Percentiles rank a stretch among this genome's conserved stretches.
Conservation (phyloP, 139 green algal genomes). For the Trebouxia sp. region DNA sequence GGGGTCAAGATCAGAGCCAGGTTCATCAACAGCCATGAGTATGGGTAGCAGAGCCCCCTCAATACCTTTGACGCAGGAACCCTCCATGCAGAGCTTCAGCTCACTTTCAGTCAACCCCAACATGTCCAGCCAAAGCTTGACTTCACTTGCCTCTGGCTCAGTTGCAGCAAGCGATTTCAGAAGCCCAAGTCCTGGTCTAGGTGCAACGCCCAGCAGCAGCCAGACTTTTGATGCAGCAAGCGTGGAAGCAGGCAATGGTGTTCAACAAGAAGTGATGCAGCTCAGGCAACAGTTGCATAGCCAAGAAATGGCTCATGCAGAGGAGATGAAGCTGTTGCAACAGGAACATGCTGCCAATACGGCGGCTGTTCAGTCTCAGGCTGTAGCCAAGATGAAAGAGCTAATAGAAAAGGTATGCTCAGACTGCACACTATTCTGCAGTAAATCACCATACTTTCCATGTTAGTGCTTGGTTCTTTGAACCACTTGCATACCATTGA, state of each 20-base stretch:
- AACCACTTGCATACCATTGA: no score
- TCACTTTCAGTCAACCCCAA: background rate
- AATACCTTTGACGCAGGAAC: background rate
- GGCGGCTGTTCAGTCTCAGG: background rate
- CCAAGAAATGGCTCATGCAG: background rate
- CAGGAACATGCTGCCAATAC: background rate
- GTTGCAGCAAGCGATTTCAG: background rate
- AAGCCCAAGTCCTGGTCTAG: background rate
- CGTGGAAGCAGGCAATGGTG: background rate
- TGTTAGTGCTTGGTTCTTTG: no score
- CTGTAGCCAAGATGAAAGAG: constrained; percentile 18
- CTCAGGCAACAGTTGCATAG: background rate
- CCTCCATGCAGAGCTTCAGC: background rate
- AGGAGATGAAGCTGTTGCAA: background rate
- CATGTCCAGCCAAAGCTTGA: background rate
- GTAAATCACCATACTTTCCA: no score
- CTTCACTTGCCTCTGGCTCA: background rate
- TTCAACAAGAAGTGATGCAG: background rate
- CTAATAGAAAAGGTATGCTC: constrained; percentile 6
- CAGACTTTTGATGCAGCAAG: no score
- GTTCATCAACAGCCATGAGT: background rate
- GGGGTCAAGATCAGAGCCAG: background rate
- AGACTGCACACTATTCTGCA: no score
- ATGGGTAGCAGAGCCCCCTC: background rate
- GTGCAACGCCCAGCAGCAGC: no score